Conservation (phyloP, 208 protist species). For the Willaertia magna region DNA sequence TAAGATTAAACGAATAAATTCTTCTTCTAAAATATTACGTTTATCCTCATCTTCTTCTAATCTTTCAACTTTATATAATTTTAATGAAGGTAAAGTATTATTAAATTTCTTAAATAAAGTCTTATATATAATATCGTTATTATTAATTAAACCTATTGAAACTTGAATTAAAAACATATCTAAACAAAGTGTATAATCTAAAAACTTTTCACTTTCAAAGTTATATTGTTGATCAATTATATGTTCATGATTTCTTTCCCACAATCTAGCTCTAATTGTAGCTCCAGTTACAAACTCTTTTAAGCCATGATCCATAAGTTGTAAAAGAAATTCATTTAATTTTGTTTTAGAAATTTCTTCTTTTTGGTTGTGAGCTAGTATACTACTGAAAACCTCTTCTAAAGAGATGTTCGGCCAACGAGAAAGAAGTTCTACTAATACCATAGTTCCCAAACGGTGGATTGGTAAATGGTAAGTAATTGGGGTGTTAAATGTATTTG, state of each 20-base stretch:
- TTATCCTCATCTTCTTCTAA: not conserved
- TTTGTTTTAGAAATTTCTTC: not conserved
- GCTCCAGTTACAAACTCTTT: not conserved
- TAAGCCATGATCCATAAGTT: not conserved
- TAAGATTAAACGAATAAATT: not conserved
- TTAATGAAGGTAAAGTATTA: not conserved
- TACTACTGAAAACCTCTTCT: not conserved
- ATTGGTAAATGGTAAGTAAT: not conserved
- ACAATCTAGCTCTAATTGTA: not conserved
- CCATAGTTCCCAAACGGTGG: not conserved
- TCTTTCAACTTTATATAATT: not conserved
- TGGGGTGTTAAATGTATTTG: not conserved
- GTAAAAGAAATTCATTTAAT: not conserved
- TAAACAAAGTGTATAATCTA: not conserved
- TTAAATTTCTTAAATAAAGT: not conserved
- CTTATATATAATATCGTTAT: not conserved
- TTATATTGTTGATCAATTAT: not conserved
- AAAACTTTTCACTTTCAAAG: not conserved
- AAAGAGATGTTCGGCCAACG: not conserved
- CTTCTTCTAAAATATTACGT: not conserved
- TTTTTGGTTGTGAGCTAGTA: not conserved
- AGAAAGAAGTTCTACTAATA: not conserved
- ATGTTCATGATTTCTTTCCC: not conserved
- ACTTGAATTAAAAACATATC: not conserved
- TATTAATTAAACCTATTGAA: not conserved